Percentiles rank a stretch among this genome's conserved stretches.
Conservation (phyloP, 805 yeast species). For the Yarrowia sp. region DNA sequence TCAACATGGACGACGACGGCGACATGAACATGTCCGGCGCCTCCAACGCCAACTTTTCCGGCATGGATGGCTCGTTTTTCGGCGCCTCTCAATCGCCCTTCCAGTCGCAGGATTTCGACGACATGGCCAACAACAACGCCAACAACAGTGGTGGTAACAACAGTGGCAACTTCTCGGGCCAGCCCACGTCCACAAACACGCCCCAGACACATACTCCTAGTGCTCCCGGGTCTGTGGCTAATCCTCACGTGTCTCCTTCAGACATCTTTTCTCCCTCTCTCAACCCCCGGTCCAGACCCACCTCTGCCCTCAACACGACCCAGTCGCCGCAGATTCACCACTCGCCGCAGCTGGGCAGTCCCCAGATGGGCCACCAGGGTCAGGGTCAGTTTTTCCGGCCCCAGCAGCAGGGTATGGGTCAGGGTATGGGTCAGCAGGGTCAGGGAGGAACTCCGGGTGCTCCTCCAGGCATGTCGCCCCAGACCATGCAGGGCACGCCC, state of each 20-base stretch:
- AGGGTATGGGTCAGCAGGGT: not conserved
- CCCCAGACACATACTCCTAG: constrained; percentile 21
- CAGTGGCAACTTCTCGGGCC: not conserved
- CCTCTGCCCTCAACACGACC: constrained; percentile 9
- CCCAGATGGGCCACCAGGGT: not conserved
- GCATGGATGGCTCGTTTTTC: constrained; percentile 21
- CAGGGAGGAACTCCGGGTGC: not conserved
- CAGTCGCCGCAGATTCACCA: constrained; percentile 21
- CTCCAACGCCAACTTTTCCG: constrained; percentile 13
- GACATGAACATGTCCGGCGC: constrained; percentile 17
- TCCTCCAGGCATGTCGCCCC: not conserved
- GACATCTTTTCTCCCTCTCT: constrained; percentile 19
- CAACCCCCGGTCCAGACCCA: constrained; percentile 15
- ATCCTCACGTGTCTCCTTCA: constrained; percentile 18
- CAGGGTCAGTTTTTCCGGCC: constrained; percentile 11
- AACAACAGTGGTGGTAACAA: not conserved
- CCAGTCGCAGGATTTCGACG: constrained; percentile 24
- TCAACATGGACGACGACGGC: constrained; percentile 25
- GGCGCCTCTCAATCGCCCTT: constrained; percentile 20
- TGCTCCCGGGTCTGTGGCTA: not conserved
- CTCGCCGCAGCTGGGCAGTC: constrained; percentile 22
- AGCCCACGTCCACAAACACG: constrained; percentile 11
- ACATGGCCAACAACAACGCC: not conserved
- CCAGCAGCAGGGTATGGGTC: not conserved
- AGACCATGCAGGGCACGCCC: constrained; percentile 8